Evolutionary conservation across 2,329 filamentous ascomycete genomes (phyloP), one percentile per base, ranked within the genome.

Genomic region (Myriosclerotinia scirpicola): DNA sequence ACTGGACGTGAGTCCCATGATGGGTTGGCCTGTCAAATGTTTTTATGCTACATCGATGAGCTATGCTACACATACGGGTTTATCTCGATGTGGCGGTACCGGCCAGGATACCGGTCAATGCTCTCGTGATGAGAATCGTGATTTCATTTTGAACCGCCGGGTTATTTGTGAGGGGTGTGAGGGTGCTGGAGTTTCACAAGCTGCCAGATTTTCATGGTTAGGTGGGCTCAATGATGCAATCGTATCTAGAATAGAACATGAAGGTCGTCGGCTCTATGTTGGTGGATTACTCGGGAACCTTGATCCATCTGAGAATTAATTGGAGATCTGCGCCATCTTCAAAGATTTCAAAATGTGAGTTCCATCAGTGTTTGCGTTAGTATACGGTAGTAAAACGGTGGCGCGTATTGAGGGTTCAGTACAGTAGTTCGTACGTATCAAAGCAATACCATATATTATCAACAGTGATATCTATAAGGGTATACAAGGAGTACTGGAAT

Each of bases 241-340:
- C 22, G 14, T 60, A 44, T 20, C 50, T 26, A 36, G 26, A 52
- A 0, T 30, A 26, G 46, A 30, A 34, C 26, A n/a, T n/a, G 38
- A 64, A 14, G 61, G 42, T 26, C 54, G 61, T 22, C 50, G 46
- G 14, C 40, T 64, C 8, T 17, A 22, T 46, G 26, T 64, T 6
- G 38, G 40, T 17, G 52, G 61, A 1, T 46, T 64, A 20, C 61
- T 52, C 12, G 56, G 61, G 40, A 64, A 56, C 52, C 52, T 64
- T 34, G 52, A 64, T 34, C 61, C 56, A 36, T 20, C 38, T 5
- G 53, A 36, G 20, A 64, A 64, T 20, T 38, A 64, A 22, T 42
- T 44, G 38, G 61, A 64, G 20, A 48, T 64, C 5, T 38, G 61
- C 26, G 36, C 40, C 12, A 56, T 64, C 9, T 64, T 64, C 8